Conservation (phyloP, 495 filamentous ascomycete species). For the Penicillium pulvis region DNA sequence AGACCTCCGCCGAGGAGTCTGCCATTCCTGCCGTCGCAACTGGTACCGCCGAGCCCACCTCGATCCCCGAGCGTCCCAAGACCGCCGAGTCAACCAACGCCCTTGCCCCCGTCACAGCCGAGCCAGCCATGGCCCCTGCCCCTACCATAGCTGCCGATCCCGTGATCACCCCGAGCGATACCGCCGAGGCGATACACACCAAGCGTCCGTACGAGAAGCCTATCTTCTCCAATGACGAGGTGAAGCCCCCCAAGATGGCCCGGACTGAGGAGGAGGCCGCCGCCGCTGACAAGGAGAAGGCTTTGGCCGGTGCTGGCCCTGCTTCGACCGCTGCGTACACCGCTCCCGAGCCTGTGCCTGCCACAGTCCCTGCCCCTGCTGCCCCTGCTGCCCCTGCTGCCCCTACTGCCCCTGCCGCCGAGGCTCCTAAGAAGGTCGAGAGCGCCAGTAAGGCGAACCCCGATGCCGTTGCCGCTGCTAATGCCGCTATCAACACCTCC, state of each 20-base stretch:
- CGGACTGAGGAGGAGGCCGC: slow-evolving; percentile 33
- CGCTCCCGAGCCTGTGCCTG: slow-evolving; percentile 24
- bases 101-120: slow-evolving; percentile 9
- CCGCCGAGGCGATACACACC: slow-evolving; percentile 20
- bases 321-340: slow-evolving; percentile 29
- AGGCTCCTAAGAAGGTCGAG: slow-evolving; percentile 21
- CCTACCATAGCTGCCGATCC: slow-evolving; percentile 7
- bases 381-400: background rate
- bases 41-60: slow-evolving; percentile 1
- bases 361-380: background rate
- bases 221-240: slow-evolving; percentile 33
- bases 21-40: slow-evolving; percentile 14
- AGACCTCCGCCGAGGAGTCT: slow-evolving; percentile 23
- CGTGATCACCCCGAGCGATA: slow-evolving; percentile 21
- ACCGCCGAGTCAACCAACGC: slow-evolving; percentile 20
- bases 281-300: slow-evolving; percentile 21
- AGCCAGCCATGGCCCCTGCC: slow-evolving; percentile 13
- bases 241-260: slow-evolving; percentile 34
- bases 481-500: slow-evolving; percentile 28
- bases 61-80: slow-evolving; percentile 38
- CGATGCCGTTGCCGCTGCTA: slow-evolving; percentile 27
- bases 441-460: slow-evolving; percentile 19
- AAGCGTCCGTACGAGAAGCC: slow-evolving; percentile 38
- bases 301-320: slow-evolving; percentile 27
- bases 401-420: too few species aligned